phyloP scores from a whole-genome alignment of 495 filamentous ascomycete species.

The Trichocladium uniseriatum region DNA sequence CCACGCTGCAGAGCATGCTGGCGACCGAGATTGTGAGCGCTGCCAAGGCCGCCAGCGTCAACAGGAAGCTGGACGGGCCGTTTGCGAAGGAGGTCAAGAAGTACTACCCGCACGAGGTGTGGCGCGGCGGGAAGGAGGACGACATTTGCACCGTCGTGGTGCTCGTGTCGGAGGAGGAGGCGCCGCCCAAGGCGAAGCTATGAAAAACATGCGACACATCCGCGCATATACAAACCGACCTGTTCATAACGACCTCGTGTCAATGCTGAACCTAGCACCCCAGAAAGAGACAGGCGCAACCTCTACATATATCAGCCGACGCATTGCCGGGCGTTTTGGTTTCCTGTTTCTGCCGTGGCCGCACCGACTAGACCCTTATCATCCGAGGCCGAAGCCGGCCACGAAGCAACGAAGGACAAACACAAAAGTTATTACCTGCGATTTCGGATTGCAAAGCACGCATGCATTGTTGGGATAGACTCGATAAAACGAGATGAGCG shows the following conservation, averaged over 20 bases:
- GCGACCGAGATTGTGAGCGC: conserved; percentile 66
- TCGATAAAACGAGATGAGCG: too few relatives aligned
- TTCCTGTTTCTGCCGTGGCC: background rate
- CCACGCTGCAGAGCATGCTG: conserved; percentile 63
- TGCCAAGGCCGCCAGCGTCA: conserved; percentile 74
- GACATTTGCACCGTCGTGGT: conserved; percentile 78
- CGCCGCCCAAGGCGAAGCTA: conserved; percentile 31
- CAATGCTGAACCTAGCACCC: background rate
- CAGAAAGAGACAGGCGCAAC: too few relatives aligned
- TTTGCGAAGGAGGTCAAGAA: conserved; percentile 91
- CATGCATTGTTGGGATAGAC: too few relatives aligned
- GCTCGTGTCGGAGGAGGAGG: conserved; percentile 51
- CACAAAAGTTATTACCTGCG: too few relatives aligned
- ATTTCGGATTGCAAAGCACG: too few relatives aligned
- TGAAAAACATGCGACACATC: conserved; percentile 8
- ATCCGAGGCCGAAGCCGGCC: too few relatives aligned
- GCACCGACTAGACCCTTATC: too few relatives aligned
- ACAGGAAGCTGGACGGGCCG: conserved; percentile 72
- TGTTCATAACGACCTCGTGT: background rate
- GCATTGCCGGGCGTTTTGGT: conserved; percentile 4
- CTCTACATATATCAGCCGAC: background rate
- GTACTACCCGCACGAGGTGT: conserved; percentile 72
- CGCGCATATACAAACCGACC: background rate
- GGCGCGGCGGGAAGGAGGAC: conserved; percentile 81
- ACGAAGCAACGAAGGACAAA: too few relatives aligned